phyloP scores from a whole-genome alignment of 805 yeast species.

The Cyberlindnera maritima region DNA sequence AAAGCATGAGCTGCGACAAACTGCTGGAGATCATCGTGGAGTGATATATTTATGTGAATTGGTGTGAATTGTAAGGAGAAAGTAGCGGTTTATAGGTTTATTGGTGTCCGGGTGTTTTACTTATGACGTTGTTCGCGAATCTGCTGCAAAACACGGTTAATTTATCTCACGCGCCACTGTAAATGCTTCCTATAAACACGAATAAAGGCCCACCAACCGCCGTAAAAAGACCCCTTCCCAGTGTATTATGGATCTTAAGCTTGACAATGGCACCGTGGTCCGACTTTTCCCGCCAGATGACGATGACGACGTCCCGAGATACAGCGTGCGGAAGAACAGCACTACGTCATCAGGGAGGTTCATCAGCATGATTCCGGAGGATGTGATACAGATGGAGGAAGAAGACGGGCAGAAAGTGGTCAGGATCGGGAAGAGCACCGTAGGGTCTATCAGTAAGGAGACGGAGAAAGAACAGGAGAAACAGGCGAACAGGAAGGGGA shows the following conservation, averaged over 20 bases:
- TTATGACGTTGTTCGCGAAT: too few species aligned
- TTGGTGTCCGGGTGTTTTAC: too few species aligned
- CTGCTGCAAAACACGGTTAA: too few species aligned
- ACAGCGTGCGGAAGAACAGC: conserved; percentile 22
- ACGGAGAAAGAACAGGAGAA: background rate
- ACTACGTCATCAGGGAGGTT: conserved; percentile 14
- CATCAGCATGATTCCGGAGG: conserved; percentile 16
- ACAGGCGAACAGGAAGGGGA: background rate
- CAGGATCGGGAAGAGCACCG: conserved; percentile 4
- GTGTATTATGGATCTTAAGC: conserved; percentile 4
- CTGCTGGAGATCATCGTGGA: conserved; percentile 61
- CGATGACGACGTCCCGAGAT: conserved; percentile 27
- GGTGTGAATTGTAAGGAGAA: too few species aligned
- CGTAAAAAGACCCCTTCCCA: background rate
- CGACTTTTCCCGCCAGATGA: conserved; percentile 30
- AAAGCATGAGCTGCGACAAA: conserved; percentile 66
- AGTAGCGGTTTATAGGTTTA: too few species aligned
- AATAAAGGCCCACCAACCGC: too few species aligned
- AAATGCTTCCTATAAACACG: too few species aligned
- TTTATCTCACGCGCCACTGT: too few species aligned
- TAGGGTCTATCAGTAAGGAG: conserved; percentile 4
- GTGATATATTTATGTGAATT: background rate
- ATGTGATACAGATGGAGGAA: conserved; percentile 2
- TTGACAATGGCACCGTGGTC: conserved; percentile 5
- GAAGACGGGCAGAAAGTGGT: conserved; percentile 2